Percentiles rank a stretch among this genome's conserved stretches.
Conservation (phyloP, 305 asterid genomes). For the Solanum chacoense region DNA sequence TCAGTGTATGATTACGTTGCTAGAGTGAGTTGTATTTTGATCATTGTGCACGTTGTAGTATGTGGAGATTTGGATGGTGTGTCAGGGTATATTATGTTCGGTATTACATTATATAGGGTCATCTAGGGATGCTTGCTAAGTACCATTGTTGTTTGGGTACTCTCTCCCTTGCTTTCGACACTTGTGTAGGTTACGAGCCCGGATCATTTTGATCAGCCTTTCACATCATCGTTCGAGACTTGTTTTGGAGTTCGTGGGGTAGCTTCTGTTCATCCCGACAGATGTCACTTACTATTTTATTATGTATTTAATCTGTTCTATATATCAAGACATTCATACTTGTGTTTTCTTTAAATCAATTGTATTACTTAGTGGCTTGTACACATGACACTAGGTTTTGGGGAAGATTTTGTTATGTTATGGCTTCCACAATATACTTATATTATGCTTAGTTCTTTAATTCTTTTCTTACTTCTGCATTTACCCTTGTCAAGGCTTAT, state of each 20-base stretch:
- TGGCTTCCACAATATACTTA: neutral
- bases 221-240: neutral
- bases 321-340: neutral
- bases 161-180: neutral
- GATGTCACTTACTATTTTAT: too few species aligned
- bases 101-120: too few species aligned
- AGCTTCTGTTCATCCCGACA: neutral
- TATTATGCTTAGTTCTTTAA: neutral
- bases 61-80: too few species aligned
- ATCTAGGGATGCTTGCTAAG: too few species aligned
- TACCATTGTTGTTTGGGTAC: too few species aligned
- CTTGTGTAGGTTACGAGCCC: neutral
- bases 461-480: too few species aligned
- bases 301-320: too few species aligned
- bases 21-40: neutral
- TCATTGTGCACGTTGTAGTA: neutral
- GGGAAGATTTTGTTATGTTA: neutral
- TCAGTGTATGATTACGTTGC: too few species aligned
- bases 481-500: neutral
- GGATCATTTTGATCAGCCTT: neutral
- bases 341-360: too few species aligned
- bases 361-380: too few species aligned
- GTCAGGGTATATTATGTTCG: too few species aligned
- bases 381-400: neutral
- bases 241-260: neutral